Evolutionary conservation across 2,329 filamentous ascomycete genomes (phyloP).

Genomic region (Diaporthe helianthi): DNA sequence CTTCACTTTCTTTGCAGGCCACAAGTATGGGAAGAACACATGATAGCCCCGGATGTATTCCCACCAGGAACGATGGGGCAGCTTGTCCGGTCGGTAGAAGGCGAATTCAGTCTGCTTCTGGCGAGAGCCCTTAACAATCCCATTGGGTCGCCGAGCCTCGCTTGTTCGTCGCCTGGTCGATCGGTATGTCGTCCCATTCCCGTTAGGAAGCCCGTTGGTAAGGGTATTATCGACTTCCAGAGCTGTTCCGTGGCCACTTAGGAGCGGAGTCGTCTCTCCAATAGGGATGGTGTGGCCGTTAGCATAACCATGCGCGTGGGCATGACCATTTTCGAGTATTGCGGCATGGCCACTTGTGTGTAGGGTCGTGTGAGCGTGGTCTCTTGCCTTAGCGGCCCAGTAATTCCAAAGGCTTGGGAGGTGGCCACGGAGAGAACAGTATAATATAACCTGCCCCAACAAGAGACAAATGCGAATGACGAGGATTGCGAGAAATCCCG

Average conservation of each 20-base stretch:
- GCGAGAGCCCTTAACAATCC: conserved; percentile 41
- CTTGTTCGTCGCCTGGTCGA: conserved; percentile 41
- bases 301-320: conserved; percentile 39
- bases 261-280: conserved; percentile 69
- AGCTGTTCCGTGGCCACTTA: conserved; percentile 53
- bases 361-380: conserved; percentile 62
- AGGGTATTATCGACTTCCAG: conserved; percentile 40
- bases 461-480: conserved; percentile 30
- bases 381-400: conserved; percentile 50
- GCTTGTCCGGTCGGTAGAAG: conserved; percentile 88
- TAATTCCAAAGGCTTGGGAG: conserved; percentile 53
- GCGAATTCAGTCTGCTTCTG: conserved; percentile 65
- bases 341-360: conserved; percentile 61
- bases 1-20: conserved; percentile 79
- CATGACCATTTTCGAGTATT: conserved; percentile 42
- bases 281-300: conserved; percentile 37
- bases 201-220: conserved; percentile 41
- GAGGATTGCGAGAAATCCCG: conserved; percentile 26
- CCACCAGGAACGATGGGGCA: conserved; percentile 91
- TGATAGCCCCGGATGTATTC: conserved; percentile 93
- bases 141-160: conserved; percentile 44
- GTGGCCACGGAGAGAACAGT: conserved; percentile 54
- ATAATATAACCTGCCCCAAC: conserved; percentile 30
- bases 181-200: conserved; percentile 38
- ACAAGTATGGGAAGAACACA: conserved; percentile 94